These are phyloP conservation scores for Cyberlindnera bimundalis DNA, from an alignment of 805 yeast genomes.

Conservation along the genomic window DNA sequence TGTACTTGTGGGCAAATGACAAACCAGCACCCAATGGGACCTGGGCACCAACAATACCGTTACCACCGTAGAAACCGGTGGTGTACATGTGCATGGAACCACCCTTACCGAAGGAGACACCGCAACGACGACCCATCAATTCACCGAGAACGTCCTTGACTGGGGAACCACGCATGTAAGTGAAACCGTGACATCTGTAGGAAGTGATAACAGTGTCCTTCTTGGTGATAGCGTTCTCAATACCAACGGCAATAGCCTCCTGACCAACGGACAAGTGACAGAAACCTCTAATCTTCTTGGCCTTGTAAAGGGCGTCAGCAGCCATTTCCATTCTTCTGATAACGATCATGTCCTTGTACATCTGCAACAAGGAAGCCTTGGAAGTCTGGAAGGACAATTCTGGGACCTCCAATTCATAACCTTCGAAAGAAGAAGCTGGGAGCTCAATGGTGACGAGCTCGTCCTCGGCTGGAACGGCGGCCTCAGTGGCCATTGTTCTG, in stretches of 20 bases:
- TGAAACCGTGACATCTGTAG: constrained; percentile 98
- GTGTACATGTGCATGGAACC: constrained; percentile 99
- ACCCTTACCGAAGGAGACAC: constrained; percentile 97
- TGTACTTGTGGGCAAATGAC: constrained; percentile 97
- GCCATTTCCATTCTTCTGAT: constrained; percentile 99
- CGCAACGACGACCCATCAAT: constrained; percentile 93
- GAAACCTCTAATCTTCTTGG: constrained; percentile 98
- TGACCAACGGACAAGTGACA: constrained; percentile 98
- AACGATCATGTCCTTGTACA: constrained; percentile 95
- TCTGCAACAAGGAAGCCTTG: constrained; percentile 74
- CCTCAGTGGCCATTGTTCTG: constrained; percentile 29
- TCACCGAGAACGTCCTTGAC: constrained; percentile 91
- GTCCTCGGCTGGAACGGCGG: constrained; percentile 20
- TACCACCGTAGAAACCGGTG: constrained; percentile 96
- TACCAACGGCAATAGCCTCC: constrained; percentile 98
- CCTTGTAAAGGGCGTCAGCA: constrained; percentile 95
- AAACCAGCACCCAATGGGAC: constrained; percentile 97
- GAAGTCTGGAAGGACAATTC: constrained; percentile 71
- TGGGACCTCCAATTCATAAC: constrained; percentile 77
- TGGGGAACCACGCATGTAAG: constrained; percentile 92
- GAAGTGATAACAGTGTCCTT: constrained; percentile 92
- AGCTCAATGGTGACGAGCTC: constrained; percentile 48
- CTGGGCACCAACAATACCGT: constrained; percentile 99
- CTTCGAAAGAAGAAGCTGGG: constrained; percentile 81
- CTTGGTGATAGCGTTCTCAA: constrained; percentile 86